Conservation (phyloP, 2,329 filamentous ascomycete genomes). For the Trichocomaceae sp. region DNA sequence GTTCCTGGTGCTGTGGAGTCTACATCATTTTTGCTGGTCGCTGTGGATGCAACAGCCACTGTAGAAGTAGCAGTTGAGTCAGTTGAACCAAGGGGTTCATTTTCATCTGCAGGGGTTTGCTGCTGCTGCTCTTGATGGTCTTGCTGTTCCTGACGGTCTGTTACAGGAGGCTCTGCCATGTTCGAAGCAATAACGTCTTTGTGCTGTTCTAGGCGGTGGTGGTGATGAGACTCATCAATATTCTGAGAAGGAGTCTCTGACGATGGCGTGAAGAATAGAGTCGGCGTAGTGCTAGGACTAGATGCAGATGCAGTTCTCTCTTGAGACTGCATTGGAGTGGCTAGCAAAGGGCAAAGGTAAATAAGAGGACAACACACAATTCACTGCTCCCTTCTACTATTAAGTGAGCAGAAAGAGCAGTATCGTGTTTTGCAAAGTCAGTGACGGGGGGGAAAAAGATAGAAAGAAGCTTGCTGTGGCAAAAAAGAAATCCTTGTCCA, state of each 20-base stretch:
- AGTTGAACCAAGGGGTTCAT: neutral
- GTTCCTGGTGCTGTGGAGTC: neutral
- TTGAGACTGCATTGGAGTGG: constrained; percentile 11
- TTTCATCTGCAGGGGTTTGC: constrained; percentile 1
- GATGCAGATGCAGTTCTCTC: constrained; percentile 9
- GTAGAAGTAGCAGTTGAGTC: constrained; percentile 9
- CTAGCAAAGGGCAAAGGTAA: neutral
- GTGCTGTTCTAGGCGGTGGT: neutral
- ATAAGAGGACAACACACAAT: neutral
- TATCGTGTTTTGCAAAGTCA: neutral
- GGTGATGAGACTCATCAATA: constrained; percentile 2
- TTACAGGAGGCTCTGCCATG: constrained; percentile 8
- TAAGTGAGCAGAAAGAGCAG: neutral
- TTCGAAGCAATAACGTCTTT: neutral
- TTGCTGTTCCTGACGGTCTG: constrained; percentile 8
- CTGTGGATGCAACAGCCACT: constrained; percentile 3
- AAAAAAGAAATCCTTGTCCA: neutral
- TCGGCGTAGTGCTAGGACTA: constrained; percentile 3
- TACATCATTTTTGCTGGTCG: constrained; percentile 2
- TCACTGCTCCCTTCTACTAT: neutral
- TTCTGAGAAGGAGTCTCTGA: neutral
- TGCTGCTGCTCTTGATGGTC: neutral
- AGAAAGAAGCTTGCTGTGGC: neutral
- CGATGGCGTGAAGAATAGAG: constrained; percentile 6
- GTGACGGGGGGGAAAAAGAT: neutral